Evolutionary conservation across 208 protist genomes (phyloP).

Genomic region (Blastocrithidia nonstop): DNA sequence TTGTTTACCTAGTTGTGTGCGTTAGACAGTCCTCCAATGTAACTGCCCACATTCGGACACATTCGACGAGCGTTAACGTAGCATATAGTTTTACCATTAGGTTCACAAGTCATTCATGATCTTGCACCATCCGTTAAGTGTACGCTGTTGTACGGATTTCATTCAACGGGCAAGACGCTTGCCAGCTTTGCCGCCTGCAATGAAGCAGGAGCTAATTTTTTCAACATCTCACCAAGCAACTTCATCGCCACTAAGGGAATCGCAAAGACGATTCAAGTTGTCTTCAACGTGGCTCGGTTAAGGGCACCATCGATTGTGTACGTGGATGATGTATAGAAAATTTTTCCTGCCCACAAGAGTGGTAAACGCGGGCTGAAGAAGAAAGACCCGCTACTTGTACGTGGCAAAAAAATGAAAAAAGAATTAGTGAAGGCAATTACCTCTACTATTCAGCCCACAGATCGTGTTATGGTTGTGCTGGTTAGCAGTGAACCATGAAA

Average conservation of each 20-base stretch:
- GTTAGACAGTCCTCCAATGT: too few relatives aligned
- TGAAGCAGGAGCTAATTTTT: conserved; percentile 79
- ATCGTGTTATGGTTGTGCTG: conserved; percentile 85
- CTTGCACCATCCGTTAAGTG: conserved; percentile 44
- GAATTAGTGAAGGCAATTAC: conserved; percentile 63
- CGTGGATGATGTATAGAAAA: conserved; percentile 83
- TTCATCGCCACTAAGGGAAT: conserved; percentile 53
- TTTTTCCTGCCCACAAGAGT: conserved; percentile 59
- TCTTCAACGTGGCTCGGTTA: conserved; percentile 85
- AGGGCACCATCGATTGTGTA: conserved; percentile 86
- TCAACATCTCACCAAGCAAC: conserved; percentile 85
- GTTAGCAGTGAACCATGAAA: conserved; percentile 56
- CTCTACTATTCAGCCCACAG: conserved; percentile 52
- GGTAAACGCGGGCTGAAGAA: conserved; percentile 41
- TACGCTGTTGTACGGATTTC: conserved; percentile 78
- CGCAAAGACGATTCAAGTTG: conserved; percentile 62
- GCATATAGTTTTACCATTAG: conserved; percentile 79
- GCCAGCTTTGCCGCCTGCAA: conserved; percentile 74
- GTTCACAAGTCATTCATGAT: conserved; percentile 82
- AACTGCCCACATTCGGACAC: conserved; percentile 66
- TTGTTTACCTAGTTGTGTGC: too few relatives aligned
- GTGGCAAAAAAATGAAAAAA: conserved; percentile 86
- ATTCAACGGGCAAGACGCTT: conserved; percentile 83
- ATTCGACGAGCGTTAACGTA: conserved; percentile 56
- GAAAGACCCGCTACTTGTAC: conserved; percentile 38